Conservation (phyloP, 2,329 filamentous ascomycete species). For the Pseudodiploospora longispora region DNA sequence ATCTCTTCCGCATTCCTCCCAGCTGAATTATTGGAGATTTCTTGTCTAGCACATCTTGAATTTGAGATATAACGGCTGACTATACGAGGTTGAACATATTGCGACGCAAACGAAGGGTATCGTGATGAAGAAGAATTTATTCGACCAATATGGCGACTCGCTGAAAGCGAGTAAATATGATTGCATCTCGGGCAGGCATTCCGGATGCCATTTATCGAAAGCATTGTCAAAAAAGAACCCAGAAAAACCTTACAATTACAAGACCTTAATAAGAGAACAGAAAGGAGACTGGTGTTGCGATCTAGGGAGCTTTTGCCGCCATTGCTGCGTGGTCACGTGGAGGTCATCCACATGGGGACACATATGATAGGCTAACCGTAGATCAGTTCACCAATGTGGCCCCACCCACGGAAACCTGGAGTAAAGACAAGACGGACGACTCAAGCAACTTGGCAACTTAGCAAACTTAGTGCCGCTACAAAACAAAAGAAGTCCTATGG, state of each 20-base stretch:
- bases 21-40: neutral
- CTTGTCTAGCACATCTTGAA: conserved; percentile 17
- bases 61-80: conserved; percentile 22
- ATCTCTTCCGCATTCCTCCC: conserved; percentile 27
- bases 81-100: conserved; percentile 14
- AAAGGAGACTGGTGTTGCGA: conserved; percentile 5
- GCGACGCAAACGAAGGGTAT: conserved; percentile 11
- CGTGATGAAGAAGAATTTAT: conserved; percentile 11
- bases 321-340: conserved; percentile 22
- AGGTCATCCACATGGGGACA: too few species aligned
- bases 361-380: too few species aligned
- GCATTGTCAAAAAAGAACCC: conserved; percentile 18
- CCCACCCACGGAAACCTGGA: too few species aligned
- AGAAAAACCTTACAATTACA: neutral
- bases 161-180: conserved; percentile 10
- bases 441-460: too few species aligned
- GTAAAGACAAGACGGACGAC: too few species aligned
- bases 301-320: conserved; percentile 16
- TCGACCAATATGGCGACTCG: conserved; percentile 8
- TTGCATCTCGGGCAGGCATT: conserved; percentile 24
- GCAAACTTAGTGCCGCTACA: too few species aligned
- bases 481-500: too few species aligned
- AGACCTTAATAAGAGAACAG: neutral
- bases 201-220: conserved; percentile 25
- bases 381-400: too few species aligned